Evolutionary conservation across 2,329 filamentous ascomycete genomes (phyloP).

Genomic region (Helminthosporium solani): DNA sequence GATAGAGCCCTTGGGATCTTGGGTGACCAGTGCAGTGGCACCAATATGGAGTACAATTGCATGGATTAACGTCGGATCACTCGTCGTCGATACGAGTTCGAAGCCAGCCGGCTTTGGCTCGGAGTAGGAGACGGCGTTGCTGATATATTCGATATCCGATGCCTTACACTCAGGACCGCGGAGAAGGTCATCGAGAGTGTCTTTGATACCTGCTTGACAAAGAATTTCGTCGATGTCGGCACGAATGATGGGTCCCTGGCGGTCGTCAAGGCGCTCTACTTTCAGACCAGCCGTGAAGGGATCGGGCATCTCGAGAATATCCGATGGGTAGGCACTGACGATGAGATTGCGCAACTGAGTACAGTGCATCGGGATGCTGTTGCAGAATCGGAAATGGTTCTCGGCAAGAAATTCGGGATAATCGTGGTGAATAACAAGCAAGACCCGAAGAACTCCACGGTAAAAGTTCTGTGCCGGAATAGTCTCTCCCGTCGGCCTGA

Average conservation of each 20-base stretch:
- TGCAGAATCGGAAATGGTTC: conserved; percentile 79
- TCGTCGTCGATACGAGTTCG: conserved; percentile 65
- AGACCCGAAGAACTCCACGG: conserved; percentile 75
- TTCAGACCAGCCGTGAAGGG: conserved; percentile 73
- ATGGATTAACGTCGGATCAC: conserved; percentile 72
- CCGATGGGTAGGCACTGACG: conserved; percentile 73
- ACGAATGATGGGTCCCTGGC: conserved; percentile 64
- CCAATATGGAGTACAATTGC: conserved; percentile 83
- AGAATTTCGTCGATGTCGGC: conserved; percentile 60
- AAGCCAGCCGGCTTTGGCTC: conserved; percentile 62
- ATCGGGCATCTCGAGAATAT: conserved; percentile 70
- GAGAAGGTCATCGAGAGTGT: conserved; percentile 54
- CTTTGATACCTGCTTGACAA: conserved; percentile 54
- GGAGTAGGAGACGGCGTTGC: conserved; percentile 67
- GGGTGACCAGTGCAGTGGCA: conserved; percentile 65
- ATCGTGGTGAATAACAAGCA: conserved; percentile 87
- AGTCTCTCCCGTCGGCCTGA: conserved; percentile 71
- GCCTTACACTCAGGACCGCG: conserved; percentile 60
- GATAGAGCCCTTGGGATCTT: conserved; percentile 59
- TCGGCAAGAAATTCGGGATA: conserved; percentile 90
- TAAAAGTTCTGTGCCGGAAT: conserved; percentile 79
- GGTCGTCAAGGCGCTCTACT: conserved; percentile 73
- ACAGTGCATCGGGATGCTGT: conserved; percentile 78
- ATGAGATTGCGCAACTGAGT: conserved; percentile 87
- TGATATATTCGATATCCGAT: conserved; percentile 74